Base-by-base conservation (phyloP, 176 grass and related monocot genomes). In the Lolium perenne region DNA sequence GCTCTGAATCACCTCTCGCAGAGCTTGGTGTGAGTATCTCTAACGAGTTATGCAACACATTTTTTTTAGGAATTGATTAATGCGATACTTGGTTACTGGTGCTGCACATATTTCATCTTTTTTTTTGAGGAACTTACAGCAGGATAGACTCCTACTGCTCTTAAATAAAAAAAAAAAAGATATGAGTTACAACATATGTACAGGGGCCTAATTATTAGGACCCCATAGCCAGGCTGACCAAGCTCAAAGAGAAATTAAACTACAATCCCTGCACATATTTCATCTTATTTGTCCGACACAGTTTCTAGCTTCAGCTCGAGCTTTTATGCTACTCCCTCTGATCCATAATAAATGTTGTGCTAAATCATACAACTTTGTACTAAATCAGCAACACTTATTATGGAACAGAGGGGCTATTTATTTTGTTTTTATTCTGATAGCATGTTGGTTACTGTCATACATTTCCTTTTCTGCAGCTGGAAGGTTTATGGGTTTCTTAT, bases 401-500 rank as follows among this genome's bases (percentile, higher is more conserved):
- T 35, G 32, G 32, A 35, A 35, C 32, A 35, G 32, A 35, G 32
- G 32, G 32, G 2, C 32, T 48, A 69, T 50, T 10, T 74, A 38
- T 86, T 17, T 74, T 63, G 53, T 25, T 84, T 79, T 10, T 80
- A 26, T 74, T 45, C 43, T 38, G 67, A 41, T 77, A 26, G 23
- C 57, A 65, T 76, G 12, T 59, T 55, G 17, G 77, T 72, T 61
- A 87, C 25, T 65, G 16, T 66, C 48, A 17, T 71, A 66, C 10
- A 58, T 80, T 15, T 62, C 41, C 57, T 60, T 90, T 75, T 80
- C 23, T 87, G 80, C 88, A 98, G 96, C 58, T 98, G 74, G 91
- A 98, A 91, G 96, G 93, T 81, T 75, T 98, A 82, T 95, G 96
- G 96, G 96, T 98, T 21, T 95, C 93, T n/a, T 98, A 98, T 74